These are phyloP conservation scores for Henckelia pumila DNA, from an alignment of 257 asterid genomes.

Conservation along the genomic window DNA sequence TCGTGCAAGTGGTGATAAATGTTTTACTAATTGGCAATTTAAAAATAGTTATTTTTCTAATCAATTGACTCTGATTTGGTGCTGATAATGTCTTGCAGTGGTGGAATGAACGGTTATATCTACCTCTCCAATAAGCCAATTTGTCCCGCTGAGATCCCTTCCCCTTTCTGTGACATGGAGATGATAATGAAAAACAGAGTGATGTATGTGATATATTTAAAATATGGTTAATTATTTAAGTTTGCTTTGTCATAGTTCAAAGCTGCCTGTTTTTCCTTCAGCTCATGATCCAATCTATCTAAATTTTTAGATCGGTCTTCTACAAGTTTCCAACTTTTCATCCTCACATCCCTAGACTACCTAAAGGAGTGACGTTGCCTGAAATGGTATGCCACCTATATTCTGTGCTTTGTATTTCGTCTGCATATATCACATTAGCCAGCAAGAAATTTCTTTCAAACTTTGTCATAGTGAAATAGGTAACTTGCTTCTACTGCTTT, in stretches of 20 bases:
- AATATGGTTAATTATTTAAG: neutral
- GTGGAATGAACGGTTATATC: slow-evolving; percentile 60
- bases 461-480: neutral
- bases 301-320: slow-evolving; percentile 43
- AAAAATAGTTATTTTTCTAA: too few relatives aligned
- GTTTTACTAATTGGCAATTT: too few relatives aligned
- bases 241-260: slow-evolving; percentile 1
- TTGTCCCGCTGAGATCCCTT: slow-evolving; percentile 40
- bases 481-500: neutral
- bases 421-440: neutral
- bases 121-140: slow-evolving; percentile 42
- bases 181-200: slow-evolving; percentile 43
- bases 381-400: slow-evolving; percentile 37
- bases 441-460: slow-evolving; percentile 5
- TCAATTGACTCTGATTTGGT: neutral
- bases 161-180: slow-evolving; percentile 43
- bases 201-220: slow-evolving; percentile 38
- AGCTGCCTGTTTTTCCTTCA: slow-evolving; percentile 13
- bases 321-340: slow-evolving; percentile 48
- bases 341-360: slow-evolving; percentile 51
- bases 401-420: neutral
- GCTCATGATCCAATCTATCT: slow-evolving; percentile 3
- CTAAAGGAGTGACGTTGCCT: slow-evolving; percentile 45
- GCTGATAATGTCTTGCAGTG: slow-evolving; percentile 36
- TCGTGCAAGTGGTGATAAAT: too few relatives aligned